Percentiles rank a stretch among this genome's conserved stretches.
phyloP scores from a whole-genome alignment of 2,329 filamentous ascomycete genomes.

The Talaromyces funiculosus region DNA sequence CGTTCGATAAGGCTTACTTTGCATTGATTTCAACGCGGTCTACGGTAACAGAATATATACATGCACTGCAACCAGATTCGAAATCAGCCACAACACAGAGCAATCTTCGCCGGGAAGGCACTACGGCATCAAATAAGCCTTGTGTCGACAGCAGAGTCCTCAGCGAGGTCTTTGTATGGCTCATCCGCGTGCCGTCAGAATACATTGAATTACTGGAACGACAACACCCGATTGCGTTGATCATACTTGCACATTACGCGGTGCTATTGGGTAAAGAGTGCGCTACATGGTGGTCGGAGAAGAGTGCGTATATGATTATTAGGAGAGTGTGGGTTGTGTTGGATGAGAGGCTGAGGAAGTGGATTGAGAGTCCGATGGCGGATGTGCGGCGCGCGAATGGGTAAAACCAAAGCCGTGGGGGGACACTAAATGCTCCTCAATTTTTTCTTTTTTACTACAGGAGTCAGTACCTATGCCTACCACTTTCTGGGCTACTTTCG shows the following conservation, averaged over 20 bases:
- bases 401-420: not conserved
- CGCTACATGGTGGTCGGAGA: slow-evolving; percentile 9
- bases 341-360: slow-evolving; percentile 9
- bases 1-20: slow-evolving; percentile 5
- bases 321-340: slow-evolving; percentile 7
- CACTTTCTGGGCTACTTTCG: not conserved
- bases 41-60: not conserved
- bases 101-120: not conserved
- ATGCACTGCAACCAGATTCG: not conserved
- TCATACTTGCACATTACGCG: slow-evolving; percentile 14
- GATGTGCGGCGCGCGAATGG: slow-evolving; percentile 1
- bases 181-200: not conserved
- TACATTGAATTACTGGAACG: slow-evolving; percentile 14
- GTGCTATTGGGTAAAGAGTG: not conserved
- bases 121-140: not conserved
- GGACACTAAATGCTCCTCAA: not conserved
- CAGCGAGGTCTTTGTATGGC: slow-evolving; percentile 11
- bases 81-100: not conserved
- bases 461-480: not conserved
- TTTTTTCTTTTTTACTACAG: not conserved
- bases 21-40: not conserved
- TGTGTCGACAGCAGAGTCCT: not conserved
- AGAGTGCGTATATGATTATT: slow-evolving; percentile 10
- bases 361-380: slow-evolving; percentile 13
- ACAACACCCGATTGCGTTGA: slow-evolving; percentile 11